Evolutionary conservation across 2,329 filamentous ascomycete genomes (phyloP).

Genomic region (Fusarium sp.): DNA sequence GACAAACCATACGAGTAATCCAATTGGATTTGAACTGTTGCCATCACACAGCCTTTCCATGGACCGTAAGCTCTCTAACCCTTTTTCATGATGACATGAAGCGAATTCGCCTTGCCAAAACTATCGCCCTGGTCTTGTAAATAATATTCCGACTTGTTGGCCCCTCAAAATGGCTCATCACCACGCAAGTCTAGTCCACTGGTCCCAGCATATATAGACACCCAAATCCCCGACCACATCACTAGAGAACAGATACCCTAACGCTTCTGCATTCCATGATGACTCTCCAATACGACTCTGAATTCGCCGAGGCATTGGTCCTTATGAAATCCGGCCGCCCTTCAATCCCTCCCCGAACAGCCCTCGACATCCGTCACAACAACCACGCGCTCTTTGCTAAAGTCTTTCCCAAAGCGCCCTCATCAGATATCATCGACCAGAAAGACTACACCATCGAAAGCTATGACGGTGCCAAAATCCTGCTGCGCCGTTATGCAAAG

Average conservation of each 20-base stretch:
- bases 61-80: background rate
- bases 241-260: background rate
- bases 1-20: constrained; percentile 5
- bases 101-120: background rate
- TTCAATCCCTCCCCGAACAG: constrained; percentile 10
- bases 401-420: constrained; percentile 9
- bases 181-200: background rate
- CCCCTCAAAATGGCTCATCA: background rate
- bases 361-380: constrained; percentile 22
- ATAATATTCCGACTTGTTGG: background rate
- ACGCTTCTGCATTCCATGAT: background rate
- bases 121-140: background rate
- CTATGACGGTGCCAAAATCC: constrained; percentile 22
- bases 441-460: constrained; percentile 25
- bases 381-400: constrained; percentile 16
- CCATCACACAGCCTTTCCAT: background rate
- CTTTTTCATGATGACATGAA: fast-evolving
- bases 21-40: background rate
- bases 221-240: background rate
- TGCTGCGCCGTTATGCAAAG: constrained; percentile 30
- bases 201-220: constrained; percentile 18
- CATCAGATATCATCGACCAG: constrained; percentile 13
- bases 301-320: constrained; percentile 33
- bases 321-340: constrained; percentile 22
- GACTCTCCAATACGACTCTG: constrained; percentile 34